Conservation (phyloP, 495 filamentous ascomycete genomes). For the Parmelia sp. region DNA sequence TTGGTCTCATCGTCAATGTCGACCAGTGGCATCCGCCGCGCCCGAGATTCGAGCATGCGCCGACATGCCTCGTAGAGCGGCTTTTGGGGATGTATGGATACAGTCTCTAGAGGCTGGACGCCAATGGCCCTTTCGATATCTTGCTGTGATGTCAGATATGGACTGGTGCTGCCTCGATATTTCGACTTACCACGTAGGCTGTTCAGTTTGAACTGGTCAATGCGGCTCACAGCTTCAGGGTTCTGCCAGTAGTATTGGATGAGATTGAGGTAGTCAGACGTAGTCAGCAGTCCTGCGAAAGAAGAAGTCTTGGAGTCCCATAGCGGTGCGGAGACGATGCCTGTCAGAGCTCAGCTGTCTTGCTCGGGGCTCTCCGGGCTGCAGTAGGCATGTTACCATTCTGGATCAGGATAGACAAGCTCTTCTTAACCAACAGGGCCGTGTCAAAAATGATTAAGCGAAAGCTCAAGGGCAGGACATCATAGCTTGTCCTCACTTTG, state of each 20-base stretch:
- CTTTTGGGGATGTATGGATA: constrained; percentile 81
- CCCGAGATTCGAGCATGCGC: constrained; percentile 86
- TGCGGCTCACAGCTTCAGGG: constrained; percentile 76
- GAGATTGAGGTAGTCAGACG: constrained; percentile 95
- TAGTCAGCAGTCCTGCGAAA: constrained; percentile 91
- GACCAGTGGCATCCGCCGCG: constrained; percentile 87
- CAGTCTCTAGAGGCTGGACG: constrained; percentile 86
- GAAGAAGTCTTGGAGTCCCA: constrained; percentile 94
- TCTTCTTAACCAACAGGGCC: constrained; percentile 91
- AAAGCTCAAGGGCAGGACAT: constrained; percentile 96
- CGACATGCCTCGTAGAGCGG: constrained; percentile 94
- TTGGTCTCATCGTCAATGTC: constrained; percentile 93
- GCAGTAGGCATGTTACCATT: constrained; percentile 59
- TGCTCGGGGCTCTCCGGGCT: constrained; percentile 4
- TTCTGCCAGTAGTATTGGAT: constrained; percentile 99
- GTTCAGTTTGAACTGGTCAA: constrained; percentile 91
- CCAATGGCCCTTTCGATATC: constrained; percentile 93
- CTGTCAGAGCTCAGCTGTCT: constrained; percentile 40
- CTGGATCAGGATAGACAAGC: constrained; percentile 90
- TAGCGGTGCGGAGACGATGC: constrained; percentile 94
- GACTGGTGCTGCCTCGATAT: neutral
- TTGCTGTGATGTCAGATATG: constrained; percentile 32
- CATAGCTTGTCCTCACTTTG: constrained; percentile 93
- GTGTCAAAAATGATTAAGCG: constrained; percentile 95
- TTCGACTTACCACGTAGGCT: constrained; percentile 71